Evolutionary conservation across 768 basidiomycete species (phyloP), one percentile per base, ranked within the genome.

Genomic region (Rhodotorula babjevae): DNA sequence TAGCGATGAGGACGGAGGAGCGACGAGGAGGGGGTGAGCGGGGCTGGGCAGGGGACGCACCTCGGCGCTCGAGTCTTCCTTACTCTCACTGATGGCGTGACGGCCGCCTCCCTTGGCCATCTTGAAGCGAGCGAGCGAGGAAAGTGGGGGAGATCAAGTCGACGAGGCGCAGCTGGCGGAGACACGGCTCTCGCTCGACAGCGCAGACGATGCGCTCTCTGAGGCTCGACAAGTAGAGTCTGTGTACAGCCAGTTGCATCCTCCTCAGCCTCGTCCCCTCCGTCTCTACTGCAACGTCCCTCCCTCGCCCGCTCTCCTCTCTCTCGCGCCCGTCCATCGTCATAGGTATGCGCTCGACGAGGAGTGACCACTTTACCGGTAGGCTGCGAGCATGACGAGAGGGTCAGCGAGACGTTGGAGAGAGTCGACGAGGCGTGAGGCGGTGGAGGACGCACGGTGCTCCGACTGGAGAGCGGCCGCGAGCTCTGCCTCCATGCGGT

Each of bases 401-500:
- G 47, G 21, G 47, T 16, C 47, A 49, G 23, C 8, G 15, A 16
- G n/a, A 15, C n/a, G n/a, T n/a, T n/a, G n/a, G 29, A 46, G 56
- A 44, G 40, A 44, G 23, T n/a, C n/a, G n/a, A n/a, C n/a, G n/a
- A 36, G 36, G 36, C 36, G 27, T 27, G 2, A 19, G 23, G 5
- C 36, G 23, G 10, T 44, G 21, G 23, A 65, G 14, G 44, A 42
- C 71, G 52, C 47, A 72, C 67, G 71, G 67, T 83, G 82, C 67
- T 83, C 81, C 19, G 82, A 76, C 68, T 82, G 80, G 59, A 84
- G 74, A 82, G 98, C 97, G 59, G 96, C 94, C 67, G 94, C 94
- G 78, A 99, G 92, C 83, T 98, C 96, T 40, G 94, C 92, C 82
- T 99, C 96, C 68, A 93, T 92, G 77, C 91, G 84, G 83, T 98